Conservation (phyloP, 148 eudicot genomes). For the Camellia granthamiana region DNA sequence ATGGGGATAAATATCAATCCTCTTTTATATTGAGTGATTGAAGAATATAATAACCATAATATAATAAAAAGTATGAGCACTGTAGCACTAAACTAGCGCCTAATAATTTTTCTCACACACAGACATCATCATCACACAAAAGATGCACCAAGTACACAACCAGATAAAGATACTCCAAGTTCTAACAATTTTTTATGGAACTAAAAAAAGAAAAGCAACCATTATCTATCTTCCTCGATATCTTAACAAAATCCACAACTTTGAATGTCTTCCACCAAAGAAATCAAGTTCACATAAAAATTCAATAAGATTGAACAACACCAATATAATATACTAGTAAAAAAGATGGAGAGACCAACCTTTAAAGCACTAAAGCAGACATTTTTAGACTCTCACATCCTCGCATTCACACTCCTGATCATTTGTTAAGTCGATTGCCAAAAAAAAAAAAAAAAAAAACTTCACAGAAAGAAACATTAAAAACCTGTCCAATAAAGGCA, state of each 20-base stretch:
- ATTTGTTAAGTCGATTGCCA: constrained; percentile 3
- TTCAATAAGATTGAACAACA: constrained; percentile 1
- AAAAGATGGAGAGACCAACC: constrained; percentile 7
- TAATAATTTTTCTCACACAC: too few species aligned
- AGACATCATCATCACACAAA: too few species aligned
- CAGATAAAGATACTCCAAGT: not conserved
- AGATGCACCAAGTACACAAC: not conserved
- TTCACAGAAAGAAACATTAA: constrained; percentile 9
- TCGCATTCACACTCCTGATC: constrained; percentile 19
- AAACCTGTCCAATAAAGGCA: constrained; percentile 15
- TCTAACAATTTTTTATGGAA: not conserved
- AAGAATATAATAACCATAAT: too few species aligned
- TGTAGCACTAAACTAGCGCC: too few species aligned
- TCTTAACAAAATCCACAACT: constrained; percentile 17
- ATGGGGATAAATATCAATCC: too few species aligned
- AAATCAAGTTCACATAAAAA: not conserved
- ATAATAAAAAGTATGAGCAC: too few species aligned
- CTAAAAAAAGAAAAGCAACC: not conserved
- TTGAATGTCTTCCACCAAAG: constrained; percentile 15
- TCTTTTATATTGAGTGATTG: too few species aligned
- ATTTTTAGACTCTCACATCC: constrained; percentile 13
- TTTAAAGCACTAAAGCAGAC: constrained; percentile 14
- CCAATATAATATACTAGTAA: not conserved
- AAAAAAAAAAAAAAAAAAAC: not conserved
- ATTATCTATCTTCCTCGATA: constrained; percentile 7